Evolutionary conservation across 345 rosid species (phyloP).

Genomic region (Tarenaya hassleriana): DNA sequence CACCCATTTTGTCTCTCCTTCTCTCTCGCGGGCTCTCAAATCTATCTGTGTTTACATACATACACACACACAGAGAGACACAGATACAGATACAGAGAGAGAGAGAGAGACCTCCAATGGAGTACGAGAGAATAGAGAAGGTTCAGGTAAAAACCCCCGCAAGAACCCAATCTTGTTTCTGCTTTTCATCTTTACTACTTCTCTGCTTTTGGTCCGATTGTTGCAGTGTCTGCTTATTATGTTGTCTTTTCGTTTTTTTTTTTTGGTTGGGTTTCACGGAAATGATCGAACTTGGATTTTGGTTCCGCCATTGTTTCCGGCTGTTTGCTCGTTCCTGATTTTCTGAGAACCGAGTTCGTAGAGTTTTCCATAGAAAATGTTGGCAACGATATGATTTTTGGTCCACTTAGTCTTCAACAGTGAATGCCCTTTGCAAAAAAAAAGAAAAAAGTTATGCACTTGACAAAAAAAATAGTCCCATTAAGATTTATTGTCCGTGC

Average conservation of each 20-base stretch:
- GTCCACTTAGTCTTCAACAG: too few relatives aligned
- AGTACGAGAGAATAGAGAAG: conserved; percentile 93
- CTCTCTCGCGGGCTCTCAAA: conserved; percentile 3
- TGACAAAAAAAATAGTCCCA: too few relatives aligned
- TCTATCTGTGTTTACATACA: neutral
- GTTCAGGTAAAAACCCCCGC: conserved; percentile 69
- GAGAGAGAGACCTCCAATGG: conserved; percentile 49
- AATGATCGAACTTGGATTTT: conserved; percentile 1
- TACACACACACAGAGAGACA: neutral
- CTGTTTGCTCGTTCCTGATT: neutral
- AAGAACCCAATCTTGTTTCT: conserved; percentile 15
- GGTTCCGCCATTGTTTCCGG: neutral
- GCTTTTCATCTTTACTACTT: conserved; percentile 14
- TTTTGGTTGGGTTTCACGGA: neutral
- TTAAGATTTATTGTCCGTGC: conserved; percentile 11
- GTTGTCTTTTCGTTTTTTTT: neutral
- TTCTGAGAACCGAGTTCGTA: neutral
- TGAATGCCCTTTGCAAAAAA: too few relatives aligned
- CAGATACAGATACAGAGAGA: conserved; percentile 12
- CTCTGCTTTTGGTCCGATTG: conserved; percentile 17
- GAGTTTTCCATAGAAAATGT: too few relatives aligned
- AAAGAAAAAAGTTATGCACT: too few relatives aligned
- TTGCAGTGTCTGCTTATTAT: conserved; percentile 14
- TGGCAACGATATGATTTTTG: too few relatives aligned
- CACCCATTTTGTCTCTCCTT: conserved; percentile 23